Conservation (phyloP, 2,329 filamentous ascomycete species). For the Cordyceps pruinosa region DNA sequence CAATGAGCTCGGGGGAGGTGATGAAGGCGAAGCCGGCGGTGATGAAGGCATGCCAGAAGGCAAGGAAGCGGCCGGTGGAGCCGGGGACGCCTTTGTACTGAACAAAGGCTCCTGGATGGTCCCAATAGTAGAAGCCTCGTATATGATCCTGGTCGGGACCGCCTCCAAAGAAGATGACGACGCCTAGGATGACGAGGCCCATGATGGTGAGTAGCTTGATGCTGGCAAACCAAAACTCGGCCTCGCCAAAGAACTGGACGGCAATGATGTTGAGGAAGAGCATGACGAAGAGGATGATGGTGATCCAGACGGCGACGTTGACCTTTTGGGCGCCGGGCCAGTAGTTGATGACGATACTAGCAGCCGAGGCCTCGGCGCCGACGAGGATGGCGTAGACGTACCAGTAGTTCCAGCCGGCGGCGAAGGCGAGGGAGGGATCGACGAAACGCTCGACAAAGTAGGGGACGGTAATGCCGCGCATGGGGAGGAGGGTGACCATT, state of each 20-base stretch:
- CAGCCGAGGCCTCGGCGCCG: slow-evolving; percentile 51
- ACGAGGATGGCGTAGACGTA: slow-evolving; percentile 54
- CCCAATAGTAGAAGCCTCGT: slow-evolving; percentile 41
- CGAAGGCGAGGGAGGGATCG: slow-evolving; percentile 49
- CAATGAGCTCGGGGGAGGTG: slow-evolving; percentile 55
- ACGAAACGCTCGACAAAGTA: slow-evolving; percentile 51
- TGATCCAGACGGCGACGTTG: slow-evolving; percentile 51
- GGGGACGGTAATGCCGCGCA: slow-evolving; percentile 50
- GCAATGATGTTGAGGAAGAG: slow-evolving; percentile 50
- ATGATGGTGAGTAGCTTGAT: slow-evolving; percentile 55
- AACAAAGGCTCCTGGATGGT: slow-evolving; percentile 46
- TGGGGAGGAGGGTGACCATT: slow-evolving; percentile 48
- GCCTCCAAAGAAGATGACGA: slow-evolving; percentile 51
- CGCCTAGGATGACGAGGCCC: slow-evolving; percentile 48
- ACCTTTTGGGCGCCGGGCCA: slow-evolving; percentile 44
- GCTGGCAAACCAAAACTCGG: slow-evolving; percentile 55
- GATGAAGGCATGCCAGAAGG: slow-evolving; percentile 50
- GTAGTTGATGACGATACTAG: slow-evolving; percentile 52
- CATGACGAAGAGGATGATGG: slow-evolving; percentile 48
- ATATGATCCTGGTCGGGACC: slow-evolving; percentile 42
- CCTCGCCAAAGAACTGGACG: slow-evolving; percentile 52
- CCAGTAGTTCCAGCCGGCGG: slow-evolving; percentile 55
- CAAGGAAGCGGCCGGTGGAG: slow-evolving; percentile 44
- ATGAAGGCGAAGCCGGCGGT: slow-evolving; percentile 57
- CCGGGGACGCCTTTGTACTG: slow-evolving; percentile 42